Evolutionary conservation across 1,139 yeast genomes (phyloP), one percentile per base, ranked within the genome.

Genomic region (Saccharomyces hybrid): DNA sequence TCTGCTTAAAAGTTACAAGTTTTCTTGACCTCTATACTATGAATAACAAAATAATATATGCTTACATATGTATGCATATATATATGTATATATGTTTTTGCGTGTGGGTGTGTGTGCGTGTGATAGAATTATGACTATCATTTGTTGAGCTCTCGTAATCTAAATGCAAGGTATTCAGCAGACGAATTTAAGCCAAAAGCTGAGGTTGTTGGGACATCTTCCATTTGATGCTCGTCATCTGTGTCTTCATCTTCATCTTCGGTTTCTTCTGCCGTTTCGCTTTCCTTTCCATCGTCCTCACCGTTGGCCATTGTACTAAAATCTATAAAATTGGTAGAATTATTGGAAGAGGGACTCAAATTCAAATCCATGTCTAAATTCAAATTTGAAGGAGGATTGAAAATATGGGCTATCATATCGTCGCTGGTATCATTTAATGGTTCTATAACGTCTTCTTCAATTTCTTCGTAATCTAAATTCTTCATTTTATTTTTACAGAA

Each of bases 131-230:
- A 38, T 38, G 4, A 16, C 11, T 13, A 46, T 46, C 31, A 46
- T 26, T 25, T 46, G 13, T 46, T 46, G 6, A 46, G 16, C 13
- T 46, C 48, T 46, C 25, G 26, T 47, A 59, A 47, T 53, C 52
- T 59, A 42, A 55, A 53, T 14, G 70, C 67, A 62, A 66, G 61
- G 53, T 56, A 67, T 42, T 57, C 59, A 11, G 69, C 66, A 5
- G 70, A 65, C 20, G 71, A 70, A 29, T 67, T 61, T 42, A 67
- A 53, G 2, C 70, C 69, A 14, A 61, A 46, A 6, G 61, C 59
- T 50, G 60, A 64, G 1, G 69, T 56, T 5, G 62, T 64, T 1
- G 65, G 63, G 2, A 64, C 50, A 47, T 53, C 55, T 14, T 52
- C 54, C 9, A 50, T 47, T 11, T 50, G 52, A 46, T 46, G 48